Evolutionary conservation across 192 early-diverging fungal species (phyloP), one percentile per base, ranked within the genome.

Genomic region (Backusella tuberculispora): DNA sequence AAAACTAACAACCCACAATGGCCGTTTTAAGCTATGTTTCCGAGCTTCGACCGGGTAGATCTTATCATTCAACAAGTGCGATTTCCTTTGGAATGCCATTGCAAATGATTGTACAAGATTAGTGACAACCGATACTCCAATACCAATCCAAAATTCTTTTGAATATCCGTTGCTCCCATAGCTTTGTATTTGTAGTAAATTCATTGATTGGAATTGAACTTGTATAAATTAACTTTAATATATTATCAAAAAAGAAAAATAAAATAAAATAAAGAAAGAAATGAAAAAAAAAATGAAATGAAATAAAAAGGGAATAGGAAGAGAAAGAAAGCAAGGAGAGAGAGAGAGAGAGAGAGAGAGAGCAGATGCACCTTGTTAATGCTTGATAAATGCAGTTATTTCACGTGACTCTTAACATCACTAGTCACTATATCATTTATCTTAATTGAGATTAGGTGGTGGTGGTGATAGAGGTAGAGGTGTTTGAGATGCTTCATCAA

Each of bases 31-130:
- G 17, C 85, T 85, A 40, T 78, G 78, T 74, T 82, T 81, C 53
- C 85, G 76, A 19, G 82, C 60, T 42, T 88, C 87, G 44, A 80
- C 78, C 14, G 87, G 85, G 50, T 83, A 80, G 29, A 85, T 76
- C 6, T 80, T 81, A 38, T 87, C 87, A 43, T 88, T 88, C 38
- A 88, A 79, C 42, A 91, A 77, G 80, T 94, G 90, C 0, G 91
- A 91, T 50, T 92, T 92, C 45, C 91, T 88, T 70, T 94, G 92
- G 69, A 94, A 84, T 13, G 92, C 89, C 77, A 94, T 83, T 10
- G 90, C 91, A 7, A 94, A 86, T 9, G 92, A 50, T 41, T 79
- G 78, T 50, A 79, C 63, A 6, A 79, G 68, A 67, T 79, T 79
- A 21, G 78, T 79, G 6, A 47, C 4, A 9, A 79, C 40, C 8